Conservation (phyloP, 116 monocot species). For the Cymodocea nodosa region DNA sequence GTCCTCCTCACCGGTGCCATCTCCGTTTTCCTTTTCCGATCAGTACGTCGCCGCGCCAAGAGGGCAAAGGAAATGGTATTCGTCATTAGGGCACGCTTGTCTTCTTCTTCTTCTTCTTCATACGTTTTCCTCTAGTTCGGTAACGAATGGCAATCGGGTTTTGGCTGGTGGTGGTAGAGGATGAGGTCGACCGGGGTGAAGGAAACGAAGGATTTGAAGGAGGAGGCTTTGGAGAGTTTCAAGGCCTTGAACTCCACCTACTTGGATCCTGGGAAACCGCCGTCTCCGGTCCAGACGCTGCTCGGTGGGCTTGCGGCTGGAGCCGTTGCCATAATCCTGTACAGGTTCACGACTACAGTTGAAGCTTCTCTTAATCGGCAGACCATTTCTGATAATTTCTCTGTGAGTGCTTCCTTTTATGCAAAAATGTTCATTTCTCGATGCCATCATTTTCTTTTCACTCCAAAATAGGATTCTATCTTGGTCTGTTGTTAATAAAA, state of each 20-base stretch:
- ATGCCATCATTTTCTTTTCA: background rate
- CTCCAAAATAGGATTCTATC: background rate
- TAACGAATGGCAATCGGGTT: background rate
- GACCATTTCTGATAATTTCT: slow-evolving; percentile 76
- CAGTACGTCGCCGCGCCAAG: slow-evolving; percentile 81
- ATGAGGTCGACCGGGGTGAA: slow-evolving; percentile 60
- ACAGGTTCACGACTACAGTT: slow-evolving; percentile 72
- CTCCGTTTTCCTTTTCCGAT: slow-evolving; percentile 85
- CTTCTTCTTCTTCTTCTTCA: slow-evolving; percentile 3
- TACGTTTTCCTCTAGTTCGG: background rate
- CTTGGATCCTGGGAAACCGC: slow-evolving; percentile 32
- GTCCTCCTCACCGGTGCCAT: slow-evolving; percentile 88
- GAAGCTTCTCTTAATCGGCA: slow-evolving; percentile 84
- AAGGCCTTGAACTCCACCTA: slow-evolving; percentile 36
- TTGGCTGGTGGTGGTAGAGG: slow-evolving; percentile 27
- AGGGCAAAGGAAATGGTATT: slow-evolving; percentile 68
- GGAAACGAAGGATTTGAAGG: slow-evolving; percentile 41
- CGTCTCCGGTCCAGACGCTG: slow-evolving; percentile 69
- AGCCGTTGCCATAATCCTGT: slow-evolving; percentile 64
- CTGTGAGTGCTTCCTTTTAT: slow-evolving; percentile 29
- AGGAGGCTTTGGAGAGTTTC: slow-evolving; percentile 71
- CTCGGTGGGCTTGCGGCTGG: slow-evolving; percentile 77
- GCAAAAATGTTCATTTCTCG: background rate
- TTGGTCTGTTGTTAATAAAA: too few species aligned
- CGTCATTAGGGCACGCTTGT: background rate